phyloP scores from a whole-genome alignment of 345 rosid species.

The Linum tenue region DNA sequence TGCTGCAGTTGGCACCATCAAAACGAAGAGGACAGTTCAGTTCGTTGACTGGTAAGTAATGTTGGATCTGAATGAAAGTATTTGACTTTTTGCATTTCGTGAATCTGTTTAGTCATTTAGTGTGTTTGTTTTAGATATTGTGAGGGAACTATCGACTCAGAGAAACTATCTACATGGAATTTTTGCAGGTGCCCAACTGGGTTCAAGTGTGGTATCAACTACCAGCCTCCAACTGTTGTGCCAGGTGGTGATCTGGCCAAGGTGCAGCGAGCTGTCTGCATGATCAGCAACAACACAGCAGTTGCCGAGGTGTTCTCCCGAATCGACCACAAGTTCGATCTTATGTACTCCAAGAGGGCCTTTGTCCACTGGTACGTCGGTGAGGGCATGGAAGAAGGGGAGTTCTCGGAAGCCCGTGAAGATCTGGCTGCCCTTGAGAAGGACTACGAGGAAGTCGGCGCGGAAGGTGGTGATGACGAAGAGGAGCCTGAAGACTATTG shows the following conservation, averaged over 20 bases:
- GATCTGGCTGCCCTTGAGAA: slow-evolving; percentile 30
- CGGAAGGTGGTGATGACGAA: slow-evolving; percentile 25
- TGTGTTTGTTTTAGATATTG: not conserved
- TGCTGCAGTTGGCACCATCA: slow-evolving; percentile 28
- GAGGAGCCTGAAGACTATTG: slow-evolving; percentile 23
- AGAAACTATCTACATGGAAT: not conserved
- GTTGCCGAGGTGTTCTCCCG: slow-evolving; percentile 35
- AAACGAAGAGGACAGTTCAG: slow-evolving; percentile 27
- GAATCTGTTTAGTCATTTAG: not conserved
- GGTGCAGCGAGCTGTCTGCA: slow-evolving; percentile 34
- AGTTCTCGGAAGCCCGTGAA: slow-evolving; percentile 31
- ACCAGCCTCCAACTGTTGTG: slow-evolving; percentile 28
- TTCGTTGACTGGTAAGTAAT: slow-evolving; percentile 32
- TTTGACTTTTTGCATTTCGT: not conserved
- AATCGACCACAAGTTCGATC: slow-evolving; percentile 30
- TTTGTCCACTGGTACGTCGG: slow-evolving; percentile 36
- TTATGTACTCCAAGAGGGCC: slow-evolving; percentile 33
- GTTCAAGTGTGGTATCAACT: slow-evolving; percentile 32
- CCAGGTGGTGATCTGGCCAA: slow-evolving; percentile 34
- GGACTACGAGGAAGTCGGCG: slow-evolving; percentile 29
- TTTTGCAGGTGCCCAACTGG: slow-evolving; percentile 29
- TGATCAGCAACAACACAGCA: slow-evolving; percentile 37
- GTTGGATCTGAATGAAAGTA: not conserved
- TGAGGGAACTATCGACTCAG: not conserved
- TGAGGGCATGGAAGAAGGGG: slow-evolving; percentile 37